These are phyloP conservation scores for Microcyclosporella mali DNA, from an alignment of 2,329 filamentous ascomycete genomes.

Conservation along the genomic window DNA sequence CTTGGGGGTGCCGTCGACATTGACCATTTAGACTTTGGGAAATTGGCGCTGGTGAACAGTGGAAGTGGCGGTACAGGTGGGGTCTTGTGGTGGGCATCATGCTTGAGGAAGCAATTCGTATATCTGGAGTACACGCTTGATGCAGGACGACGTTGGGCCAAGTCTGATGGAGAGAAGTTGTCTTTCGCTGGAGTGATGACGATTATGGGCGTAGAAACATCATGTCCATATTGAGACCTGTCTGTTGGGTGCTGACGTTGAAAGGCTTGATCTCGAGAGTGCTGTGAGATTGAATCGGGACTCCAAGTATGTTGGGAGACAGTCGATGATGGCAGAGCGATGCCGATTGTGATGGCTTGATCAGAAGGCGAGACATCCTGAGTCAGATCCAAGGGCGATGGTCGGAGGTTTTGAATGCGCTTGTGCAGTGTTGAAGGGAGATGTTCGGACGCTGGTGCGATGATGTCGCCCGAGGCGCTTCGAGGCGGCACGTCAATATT, in stretches of 20 bases:
- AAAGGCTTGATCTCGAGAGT: not conserved
- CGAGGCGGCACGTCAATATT: not conserved
- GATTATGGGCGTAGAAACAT: slow-evolving; percentile 43
- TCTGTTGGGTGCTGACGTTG: too few relatives aligned
- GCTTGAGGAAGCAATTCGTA: slow-evolving; percentile 31
- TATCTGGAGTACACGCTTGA: slow-evolving; percentile 60
- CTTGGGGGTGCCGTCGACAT: slow-evolving; percentile 12
- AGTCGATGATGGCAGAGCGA: slow-evolving; percentile 55
- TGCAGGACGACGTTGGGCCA: slow-evolving; percentile 35
- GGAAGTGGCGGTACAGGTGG: slow-evolving; percentile 59
- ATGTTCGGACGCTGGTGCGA: not conserved
- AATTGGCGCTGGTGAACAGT: slow-evolving; percentile 20
- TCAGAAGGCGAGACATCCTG: slow-evolving; percentile 60
- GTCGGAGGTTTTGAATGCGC: slow-evolving; percentile 23
- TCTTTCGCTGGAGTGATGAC: slow-evolving; percentile 49
- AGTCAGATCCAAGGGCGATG: slow-evolving; percentile 26
- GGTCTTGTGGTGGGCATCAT: slow-evolving; percentile 29
- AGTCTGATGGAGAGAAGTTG: slow-evolving; percentile 50
- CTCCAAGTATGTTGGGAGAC: slow-evolving; percentile 31
- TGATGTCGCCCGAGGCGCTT: not conserved
- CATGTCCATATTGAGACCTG: slow-evolving; percentile 6
- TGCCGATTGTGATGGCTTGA: slow-evolving; percentile 67
- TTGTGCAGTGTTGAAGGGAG: slow-evolving; percentile 13
- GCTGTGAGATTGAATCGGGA: too few relatives aligned
- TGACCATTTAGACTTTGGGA: too few relatives aligned